phyloP scores from a whole-genome alignment of 2,329 filamentous ascomycete genomes.

The Basipetospora chlamydospora region DNA sequence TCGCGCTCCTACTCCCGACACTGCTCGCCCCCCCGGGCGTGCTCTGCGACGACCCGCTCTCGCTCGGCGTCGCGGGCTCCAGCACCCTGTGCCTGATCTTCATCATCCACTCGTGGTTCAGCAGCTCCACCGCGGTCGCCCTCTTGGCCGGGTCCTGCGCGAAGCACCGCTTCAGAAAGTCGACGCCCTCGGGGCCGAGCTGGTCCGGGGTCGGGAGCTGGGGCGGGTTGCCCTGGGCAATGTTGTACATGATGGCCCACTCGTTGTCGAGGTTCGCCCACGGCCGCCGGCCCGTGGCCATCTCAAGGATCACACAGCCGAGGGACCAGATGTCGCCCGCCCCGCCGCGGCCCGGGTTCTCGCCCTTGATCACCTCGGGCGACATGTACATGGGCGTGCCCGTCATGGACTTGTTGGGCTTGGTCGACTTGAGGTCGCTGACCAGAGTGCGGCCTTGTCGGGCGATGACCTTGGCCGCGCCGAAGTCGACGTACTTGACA shows the following conservation, averaged over 20 bases:
- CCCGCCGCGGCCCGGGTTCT: conserved; percentile 64
- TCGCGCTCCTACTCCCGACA: not conserved
- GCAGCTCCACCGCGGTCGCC: conserved; percentile 69
- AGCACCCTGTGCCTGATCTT: conserved; percentile 50
- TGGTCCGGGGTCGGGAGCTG: conserved; percentile 72
- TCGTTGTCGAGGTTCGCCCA: conserved; percentile 97
- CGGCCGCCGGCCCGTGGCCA: conserved; percentile 86
- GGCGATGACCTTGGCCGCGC: conserved; percentile 91
- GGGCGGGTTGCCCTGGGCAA: conserved; percentile 88
- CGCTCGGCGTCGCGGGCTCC: conserved; percentile 48
- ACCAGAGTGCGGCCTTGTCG: conserved; percentile 80
- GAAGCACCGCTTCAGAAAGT: conserved; percentile 82
- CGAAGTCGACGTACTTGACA: conserved; percentile 98
- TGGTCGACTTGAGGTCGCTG: conserved; percentile 38
- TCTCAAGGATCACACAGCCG: conserved; percentile 91
- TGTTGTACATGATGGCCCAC: conserved; percentile 99
- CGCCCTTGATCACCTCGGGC: conserved; percentile 91
- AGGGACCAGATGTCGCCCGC: conserved; percentile 93
- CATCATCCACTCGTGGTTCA: conserved; percentile 87
- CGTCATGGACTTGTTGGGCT: conserved; percentile 79
- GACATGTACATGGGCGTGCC: conserved; percentile 99
- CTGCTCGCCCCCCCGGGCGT: not conserved
- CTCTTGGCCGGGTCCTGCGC: conserved; percentile 66
- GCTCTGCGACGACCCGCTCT: conserved; percentile 26
- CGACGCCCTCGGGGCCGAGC: conserved; percentile 68